Conservation (phyloP, 192 early-diverging fungal species). For the Chytriomyces sp. region DNA sequence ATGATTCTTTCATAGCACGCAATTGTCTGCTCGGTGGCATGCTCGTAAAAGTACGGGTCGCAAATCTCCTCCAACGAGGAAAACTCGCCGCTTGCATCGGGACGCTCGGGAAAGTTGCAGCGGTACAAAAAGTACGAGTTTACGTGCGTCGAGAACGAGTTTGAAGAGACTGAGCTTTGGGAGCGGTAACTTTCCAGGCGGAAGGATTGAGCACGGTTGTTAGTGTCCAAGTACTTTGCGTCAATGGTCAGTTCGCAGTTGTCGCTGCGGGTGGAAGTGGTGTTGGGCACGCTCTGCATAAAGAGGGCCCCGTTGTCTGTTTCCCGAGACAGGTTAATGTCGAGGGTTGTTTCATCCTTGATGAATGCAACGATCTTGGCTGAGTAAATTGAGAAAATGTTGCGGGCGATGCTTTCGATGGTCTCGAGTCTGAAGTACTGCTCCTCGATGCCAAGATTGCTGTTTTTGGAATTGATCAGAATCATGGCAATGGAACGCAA, state of each 20-base stretch:
- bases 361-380: slow-evolving; percentile 93
- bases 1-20: slow-evolving; percentile 86
- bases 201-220: slow-evolving; percentile 75
- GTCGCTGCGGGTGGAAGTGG: neutral
- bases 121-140: slow-evolving; percentile 92
- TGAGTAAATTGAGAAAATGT: slow-evolving; percentile 95
- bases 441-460: slow-evolving; percentile 96
- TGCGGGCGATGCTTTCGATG: slow-evolving; percentile 86
- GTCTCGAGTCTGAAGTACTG: slow-evolving; percentile 94
- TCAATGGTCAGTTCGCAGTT: slow-evolving; percentile 67
- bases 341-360: slow-evolving; percentile 77
- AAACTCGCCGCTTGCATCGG: slow-evolving; percentile 65
- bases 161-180: slow-evolving; percentile 79
- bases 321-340: slow-evolving; percentile 88
- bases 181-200: slow-evolving; percentile 96
- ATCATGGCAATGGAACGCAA: neutral
- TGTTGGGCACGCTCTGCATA: slow-evolving; percentile 67
- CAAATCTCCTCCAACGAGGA: slow-evolving; percentile 79
- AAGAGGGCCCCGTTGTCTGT: slow-evolving; percentile 89
- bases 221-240: slow-evolving; percentile 81
- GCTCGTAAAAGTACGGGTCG: slow-evolving; percentile 91
- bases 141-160: slow-evolving; percentile 79
- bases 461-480: slow-evolving; percentile 34
- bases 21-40: slow-evolving; percentile 89
- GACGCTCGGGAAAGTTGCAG: slow-evolving; percentile 86